Conservation (phyloP, 1,284 basidiomycete species). For the Clitocybe nebularis region DNA sequence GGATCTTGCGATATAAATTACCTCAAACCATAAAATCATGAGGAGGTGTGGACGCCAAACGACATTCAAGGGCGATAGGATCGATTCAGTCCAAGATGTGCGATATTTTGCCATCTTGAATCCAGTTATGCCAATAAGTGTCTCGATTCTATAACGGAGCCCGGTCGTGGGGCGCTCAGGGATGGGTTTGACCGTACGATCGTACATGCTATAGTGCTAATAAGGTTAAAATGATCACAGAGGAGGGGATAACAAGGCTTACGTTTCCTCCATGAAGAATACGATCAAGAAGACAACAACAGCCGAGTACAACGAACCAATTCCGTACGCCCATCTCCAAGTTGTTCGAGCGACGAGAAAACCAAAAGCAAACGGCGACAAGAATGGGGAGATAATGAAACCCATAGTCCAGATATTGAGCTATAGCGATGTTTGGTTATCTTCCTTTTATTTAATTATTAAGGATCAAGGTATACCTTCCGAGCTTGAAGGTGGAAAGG, state of each 20-base stretch:
- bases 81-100: constrained; percentile 45
- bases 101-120: constrained; percentile 58
- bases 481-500: constrained; percentile 75
- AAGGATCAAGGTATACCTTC: constrained; percentile 50
- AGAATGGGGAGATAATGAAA: constrained; percentile 61
- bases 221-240: neutral
- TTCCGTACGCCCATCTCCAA: constrained; percentile 73
- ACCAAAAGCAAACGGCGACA: constrained; percentile 67
- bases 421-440: no score
- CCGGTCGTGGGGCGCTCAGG: constrained; percentile 40
- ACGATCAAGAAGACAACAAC: constrained; percentile 55
- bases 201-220: constrained; percentile 56
- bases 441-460: no score
- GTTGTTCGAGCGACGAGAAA: constrained; percentile 62
- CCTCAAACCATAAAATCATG: constrained; percentile 54
- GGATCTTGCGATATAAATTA: no score
- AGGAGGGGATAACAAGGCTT: constrained; percentile 14
- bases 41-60: constrained; percentile 65
- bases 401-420: constrained; percentile 73
- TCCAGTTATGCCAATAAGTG: constrained; percentile 65
- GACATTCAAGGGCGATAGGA: constrained; percentile 47
- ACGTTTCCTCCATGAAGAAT: constrained; percentile 68
- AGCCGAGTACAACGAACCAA: constrained; percentile 55
- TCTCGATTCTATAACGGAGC: constrained; percentile 54
- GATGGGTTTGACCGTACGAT: constrained; percentile 56